A percentile compares a stretch with the other conserved stretches of the same genome.
These are phyloP conservation scores for Earliella scabrosa DNA, from an alignment of 1,284 basidiomycete species.

Conservation along the genomic window DNA sequence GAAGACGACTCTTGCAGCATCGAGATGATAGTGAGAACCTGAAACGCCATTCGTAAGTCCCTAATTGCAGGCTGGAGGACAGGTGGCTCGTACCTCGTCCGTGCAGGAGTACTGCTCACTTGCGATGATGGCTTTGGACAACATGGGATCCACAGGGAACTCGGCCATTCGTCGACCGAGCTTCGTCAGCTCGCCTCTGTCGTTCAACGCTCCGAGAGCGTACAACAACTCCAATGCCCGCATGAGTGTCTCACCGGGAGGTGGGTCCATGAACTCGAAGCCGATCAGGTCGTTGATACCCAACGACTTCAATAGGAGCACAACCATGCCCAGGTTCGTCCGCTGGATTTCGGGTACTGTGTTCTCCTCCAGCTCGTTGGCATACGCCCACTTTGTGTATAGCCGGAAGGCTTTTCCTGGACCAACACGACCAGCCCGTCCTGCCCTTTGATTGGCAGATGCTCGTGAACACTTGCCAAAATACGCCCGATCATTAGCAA, in stretches of 20 bases:
- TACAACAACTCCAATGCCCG: conserved; percentile 93
- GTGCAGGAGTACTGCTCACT: conserved; percentile 96
- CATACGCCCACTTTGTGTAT: conserved; percentile 95
- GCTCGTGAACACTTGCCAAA: conserved; percentile 97
- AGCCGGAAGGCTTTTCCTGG: conserved; percentile 98
- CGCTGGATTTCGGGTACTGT: conserved; percentile 99
- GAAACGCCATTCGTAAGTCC: too few relatives aligned
- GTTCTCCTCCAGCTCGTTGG: conserved; percentile 95
- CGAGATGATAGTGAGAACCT: conserved; percentile 95
- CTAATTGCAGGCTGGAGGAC: too few relatives aligned
- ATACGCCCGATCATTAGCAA: neutral
- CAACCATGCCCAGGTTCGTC: conserved; percentile 97
- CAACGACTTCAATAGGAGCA: conserved; percentile 91
- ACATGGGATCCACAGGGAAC: conserved; percentile 98
- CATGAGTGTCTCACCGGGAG: conserved; percentile 98
- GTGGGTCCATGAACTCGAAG: conserved; percentile 99
- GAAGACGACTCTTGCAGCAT: conserved; percentile 97
- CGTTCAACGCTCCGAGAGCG: conserved; percentile 95
- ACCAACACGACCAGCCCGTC: conserved; percentile 95
- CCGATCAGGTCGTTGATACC: conserved; percentile 98
- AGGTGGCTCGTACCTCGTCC: conserved; percentile 91
- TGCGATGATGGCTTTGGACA: conserved; percentile 95
- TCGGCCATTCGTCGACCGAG: conserved; percentile 97
- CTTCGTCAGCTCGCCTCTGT: conserved; percentile 95
- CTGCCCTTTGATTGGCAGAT: conserved; percentile 96